Evolutionary conservation across 805 yeast species (phyloP).

Genomic region (Komagataella populi): DNA sequence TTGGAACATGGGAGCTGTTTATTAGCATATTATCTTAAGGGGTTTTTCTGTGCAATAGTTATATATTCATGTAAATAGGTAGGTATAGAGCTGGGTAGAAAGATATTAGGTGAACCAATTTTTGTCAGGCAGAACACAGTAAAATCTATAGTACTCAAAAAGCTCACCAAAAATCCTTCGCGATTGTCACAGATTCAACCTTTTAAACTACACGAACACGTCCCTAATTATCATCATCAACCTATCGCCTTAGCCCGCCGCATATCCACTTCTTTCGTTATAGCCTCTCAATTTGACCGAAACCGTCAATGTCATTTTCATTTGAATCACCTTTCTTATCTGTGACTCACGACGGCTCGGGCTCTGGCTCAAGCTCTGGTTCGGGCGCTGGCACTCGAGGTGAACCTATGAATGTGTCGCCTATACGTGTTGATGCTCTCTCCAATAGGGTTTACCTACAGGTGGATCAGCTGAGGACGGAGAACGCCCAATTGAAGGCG

Average conservation of each 20-base stretch:
- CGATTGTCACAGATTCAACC: not conserved
- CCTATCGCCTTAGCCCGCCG: not conserved
- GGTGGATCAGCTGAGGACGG: not conserved
- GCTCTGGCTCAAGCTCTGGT: not conserved
- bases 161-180: not conserved
- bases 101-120: not conserved
- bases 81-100: not conserved
- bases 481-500: not conserved
- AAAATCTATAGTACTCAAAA: not conserved
- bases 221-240: not conserved
- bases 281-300: not conserved
- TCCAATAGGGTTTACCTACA: not conserved
- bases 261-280: not conserved
- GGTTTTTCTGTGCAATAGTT: not conserved
- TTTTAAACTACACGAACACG: not conserved
- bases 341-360: not conserved
- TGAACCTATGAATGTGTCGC: not conserved
- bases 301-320: not conserved
- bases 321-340: not conserved
- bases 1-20: conserved; percentile 95
- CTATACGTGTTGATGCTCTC: not conserved
- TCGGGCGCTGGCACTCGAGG: not conserved
- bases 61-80: not conserved
- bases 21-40: conserved; percentile 35
- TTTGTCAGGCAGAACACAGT: not conserved